Percentiles rank a stretch among this genome's conserved stretches.
Evolutionary conservation across 345 rosid species (phyloP).

Genomic region (Mangifera indica): DNA sequence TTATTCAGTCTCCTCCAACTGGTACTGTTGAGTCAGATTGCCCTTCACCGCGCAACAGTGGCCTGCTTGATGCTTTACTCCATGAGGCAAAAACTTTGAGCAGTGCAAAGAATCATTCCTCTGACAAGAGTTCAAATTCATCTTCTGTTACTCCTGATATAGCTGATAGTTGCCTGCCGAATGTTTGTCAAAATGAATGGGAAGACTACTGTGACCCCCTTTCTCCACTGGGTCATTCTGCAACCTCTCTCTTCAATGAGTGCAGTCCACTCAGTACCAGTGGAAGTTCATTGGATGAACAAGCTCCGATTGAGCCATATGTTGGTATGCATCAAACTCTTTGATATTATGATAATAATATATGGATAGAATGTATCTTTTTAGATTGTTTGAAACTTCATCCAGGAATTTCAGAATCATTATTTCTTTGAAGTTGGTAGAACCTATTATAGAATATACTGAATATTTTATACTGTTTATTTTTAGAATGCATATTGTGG

Average conservation of each 20-base stretch:
- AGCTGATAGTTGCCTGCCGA: conserved; percentile 47
- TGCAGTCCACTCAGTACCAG: conserved; percentile 53
- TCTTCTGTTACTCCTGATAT: conserved; percentile 54
- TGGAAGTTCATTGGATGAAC: conserved; percentile 66
- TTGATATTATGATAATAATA: conserved; percentile 27
- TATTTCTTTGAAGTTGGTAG: neutral
- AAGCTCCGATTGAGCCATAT: conserved; percentile 32
- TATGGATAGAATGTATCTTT: conserved; percentile 6
- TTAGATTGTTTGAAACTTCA: conserved; percentile 6
- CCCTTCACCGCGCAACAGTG: conserved; percentile 73
- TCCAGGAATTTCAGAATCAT: neutral
- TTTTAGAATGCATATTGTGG: neutral
- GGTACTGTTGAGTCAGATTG: conserved; percentile 48
- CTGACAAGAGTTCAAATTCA: conserved; percentile 67
- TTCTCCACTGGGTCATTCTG: conserved; percentile 59
- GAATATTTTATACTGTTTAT: neutral
- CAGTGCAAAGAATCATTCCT: conserved; percentile 62
- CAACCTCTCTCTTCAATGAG: conserved; percentile 57
- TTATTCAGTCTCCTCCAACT: conserved; percentile 71
- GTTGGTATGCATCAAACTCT: conserved; percentile 43
- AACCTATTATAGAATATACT: neutral
- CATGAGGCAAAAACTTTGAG: conserved; percentile 69
- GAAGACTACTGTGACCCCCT: conserved; percentile 55
- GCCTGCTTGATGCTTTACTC: conserved; percentile 89
- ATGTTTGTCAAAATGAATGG: conserved; percentile 55